These are phyloP conservation scores for Pelargonium myrrhifolium DNA, from an alignment of 441 rosid genomes.

Conservation along the genomic window DNA sequence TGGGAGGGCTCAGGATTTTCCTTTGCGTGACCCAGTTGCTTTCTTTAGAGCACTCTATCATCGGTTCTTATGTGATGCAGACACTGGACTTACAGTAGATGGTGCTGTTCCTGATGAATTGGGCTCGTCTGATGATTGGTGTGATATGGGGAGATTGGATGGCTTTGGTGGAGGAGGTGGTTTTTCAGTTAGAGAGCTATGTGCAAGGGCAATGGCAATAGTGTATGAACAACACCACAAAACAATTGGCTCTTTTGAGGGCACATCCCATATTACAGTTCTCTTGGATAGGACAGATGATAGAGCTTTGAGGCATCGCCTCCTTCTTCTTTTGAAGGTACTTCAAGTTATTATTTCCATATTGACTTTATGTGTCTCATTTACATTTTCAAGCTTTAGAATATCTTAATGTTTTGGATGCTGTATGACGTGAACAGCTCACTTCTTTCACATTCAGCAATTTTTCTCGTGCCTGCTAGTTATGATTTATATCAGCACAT, in stretches of 20 bases:
- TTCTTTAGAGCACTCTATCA: constrained; percentile 98
- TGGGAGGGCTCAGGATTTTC: constrained; percentile 97
- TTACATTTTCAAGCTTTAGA: not conserved
- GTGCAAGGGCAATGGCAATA: constrained; percentile 99
- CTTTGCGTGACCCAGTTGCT: constrained; percentile 93
- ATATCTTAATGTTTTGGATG: not conserved
- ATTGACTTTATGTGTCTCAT: not conserved
- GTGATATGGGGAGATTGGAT: constrained; percentile 97
- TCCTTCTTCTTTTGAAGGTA: constrained; percentile 93
- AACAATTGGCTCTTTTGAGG: constrained; percentile 89
- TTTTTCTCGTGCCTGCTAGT: not conserved
- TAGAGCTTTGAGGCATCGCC: constrained; percentile 97
- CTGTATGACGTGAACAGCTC: not conserved
- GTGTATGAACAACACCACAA: constrained; percentile 92
- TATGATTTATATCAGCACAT: not conserved
- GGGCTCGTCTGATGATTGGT: constrained; percentile 99
- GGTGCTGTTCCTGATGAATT: constrained; percentile 95
- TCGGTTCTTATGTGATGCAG: constrained; percentile 97
- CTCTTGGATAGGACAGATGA: constrained; percentile 95
- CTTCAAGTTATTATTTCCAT: not conserved
- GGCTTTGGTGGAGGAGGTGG: constrained; percentile 99
- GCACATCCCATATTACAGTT: constrained; percentile 89
- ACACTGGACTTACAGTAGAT: constrained; percentile 89
- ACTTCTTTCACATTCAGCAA: not conserved
- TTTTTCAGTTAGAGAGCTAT: constrained; percentile 96